Evolutionary conservation across 257 asterid species (phyloP).

Genomic region (Solanum dulcamara): DNA sequence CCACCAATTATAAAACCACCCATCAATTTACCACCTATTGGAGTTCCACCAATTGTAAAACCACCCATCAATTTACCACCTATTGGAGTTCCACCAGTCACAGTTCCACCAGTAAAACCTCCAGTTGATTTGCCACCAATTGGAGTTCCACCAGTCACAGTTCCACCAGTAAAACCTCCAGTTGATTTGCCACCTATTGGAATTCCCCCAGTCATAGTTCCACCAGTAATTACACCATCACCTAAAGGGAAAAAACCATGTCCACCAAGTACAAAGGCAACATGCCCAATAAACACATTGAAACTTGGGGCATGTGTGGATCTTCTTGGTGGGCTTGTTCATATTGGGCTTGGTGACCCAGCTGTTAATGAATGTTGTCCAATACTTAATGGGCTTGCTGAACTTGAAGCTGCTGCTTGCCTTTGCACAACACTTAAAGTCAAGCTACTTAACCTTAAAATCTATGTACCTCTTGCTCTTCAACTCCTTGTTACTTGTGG

Average conservation of each 20-base stretch:
- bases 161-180: constrained; percentile 13
- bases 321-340: constrained; percentile 62
- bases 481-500: constrained; percentile 76
- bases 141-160: neutral
- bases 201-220: constrained; percentile 2
- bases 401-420: constrained; percentile 71
- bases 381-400: constrained; percentile 44
- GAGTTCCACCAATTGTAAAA: neutral
- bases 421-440: constrained; percentile 62
- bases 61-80: neutral
- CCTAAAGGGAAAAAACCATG: constrained; percentile 4
- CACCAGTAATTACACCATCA: constrained; percentile 8
- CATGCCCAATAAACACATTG: constrained; percentile 62
- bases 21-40: neutral
- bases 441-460: constrained; percentile 48
- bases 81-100: neutral
- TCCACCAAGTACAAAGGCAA: constrained; percentile 10
- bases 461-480: constrained; percentile 68
- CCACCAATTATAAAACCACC: constrained; percentile 11
- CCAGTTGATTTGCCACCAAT: neutral
- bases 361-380: constrained; percentile 74
- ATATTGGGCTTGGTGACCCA: constrained; percentile 65
- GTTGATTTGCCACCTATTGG: neutral
- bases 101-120: neutral
- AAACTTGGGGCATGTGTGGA: constrained; percentile 85